phyloP scores from a whole-genome alignment of 2,329 filamentous ascomycete species.

The Lachnellula willkommii region DNA sequence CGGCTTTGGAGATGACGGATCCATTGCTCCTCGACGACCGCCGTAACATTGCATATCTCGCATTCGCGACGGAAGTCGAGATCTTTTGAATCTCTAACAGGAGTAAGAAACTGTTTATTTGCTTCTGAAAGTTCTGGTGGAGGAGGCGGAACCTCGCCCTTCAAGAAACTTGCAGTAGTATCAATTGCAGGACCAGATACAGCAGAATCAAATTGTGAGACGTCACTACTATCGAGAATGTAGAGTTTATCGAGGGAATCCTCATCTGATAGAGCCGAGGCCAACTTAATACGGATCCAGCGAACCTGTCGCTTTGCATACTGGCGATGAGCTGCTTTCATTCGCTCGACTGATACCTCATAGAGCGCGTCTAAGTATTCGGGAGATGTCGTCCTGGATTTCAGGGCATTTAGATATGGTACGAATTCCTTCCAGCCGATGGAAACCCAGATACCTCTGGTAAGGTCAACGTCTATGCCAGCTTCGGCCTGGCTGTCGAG shows the following conservation, averaged over 20 bases:
- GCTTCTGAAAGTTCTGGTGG: conserved; percentile 52
- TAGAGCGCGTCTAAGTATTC: conserved; percentile 51
- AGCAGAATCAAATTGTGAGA: conserved; percentile 52
- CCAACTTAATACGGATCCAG: conserved; percentile 82
- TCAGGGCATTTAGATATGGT: conserved; percentile 55
- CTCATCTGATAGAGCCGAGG: conserved; percentile 58
- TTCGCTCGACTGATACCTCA: conserved; percentile 60
- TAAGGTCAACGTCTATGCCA: conserved; percentile 60
- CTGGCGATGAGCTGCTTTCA: conserved; percentile 76
- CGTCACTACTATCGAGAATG: conserved; percentile 73
- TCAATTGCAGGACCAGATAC: conserved; percentile 61
- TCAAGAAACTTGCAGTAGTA: conserved; percentile 60
- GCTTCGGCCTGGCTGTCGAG: conserved; percentile 38
- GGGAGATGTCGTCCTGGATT: conserved; percentile 26
- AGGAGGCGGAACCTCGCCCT: conserved; percentile 37
- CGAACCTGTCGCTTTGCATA: conserved; percentile 80
- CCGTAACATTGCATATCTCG: conserved; percentile 63
- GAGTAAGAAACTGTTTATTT: conserved; percentile 52
- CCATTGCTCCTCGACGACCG: conserved; percentile 51
- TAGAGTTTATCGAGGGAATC: conserved; percentile 58
- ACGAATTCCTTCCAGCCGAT: conserved; percentile 94
- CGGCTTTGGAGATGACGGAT: conserved; percentile 41
- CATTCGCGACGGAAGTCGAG: conserved; percentile 56
- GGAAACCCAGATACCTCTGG: conserved; percentile 87
- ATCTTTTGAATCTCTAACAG: conserved; percentile 38